Evolutionary conservation across 73 alveolate genomes (phyloP).

Genomic region (Paramecium sexaurelia): DNA sequence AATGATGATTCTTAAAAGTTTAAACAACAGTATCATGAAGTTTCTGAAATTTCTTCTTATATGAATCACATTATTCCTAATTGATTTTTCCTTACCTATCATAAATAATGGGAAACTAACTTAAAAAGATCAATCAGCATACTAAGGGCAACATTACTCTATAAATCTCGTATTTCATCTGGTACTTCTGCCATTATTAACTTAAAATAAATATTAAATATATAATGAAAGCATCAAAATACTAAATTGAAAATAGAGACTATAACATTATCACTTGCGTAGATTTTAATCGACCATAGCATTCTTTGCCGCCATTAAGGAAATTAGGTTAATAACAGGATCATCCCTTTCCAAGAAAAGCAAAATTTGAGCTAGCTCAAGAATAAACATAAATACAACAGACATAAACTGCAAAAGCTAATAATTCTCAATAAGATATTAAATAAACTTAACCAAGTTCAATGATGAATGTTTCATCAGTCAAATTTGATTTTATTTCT

Average conservation of each 20-base stretch:
- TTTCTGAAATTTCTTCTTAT: slow-evolving; percentile 66
- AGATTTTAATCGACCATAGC: background rate
- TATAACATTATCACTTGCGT: slow-evolving; percentile 49
- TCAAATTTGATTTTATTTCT: slow-evolving; percentile 43
- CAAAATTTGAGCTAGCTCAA: slow-evolving; percentile 24
- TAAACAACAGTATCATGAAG: slow-evolving; percentile 72
- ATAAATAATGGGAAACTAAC: background rate
- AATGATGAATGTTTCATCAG: slow-evolving; percentile 45
- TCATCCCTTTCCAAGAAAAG: slow-evolving; percentile 53
- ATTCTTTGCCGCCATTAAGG: slow-evolving; percentile 38
- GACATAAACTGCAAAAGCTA: background rate
- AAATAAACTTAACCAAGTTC: background rate
- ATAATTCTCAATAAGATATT: background rate
- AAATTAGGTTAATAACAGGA: slow-evolving; percentile 16
- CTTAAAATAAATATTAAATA: background rate
- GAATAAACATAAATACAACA: slow-evolving; percentile 29
- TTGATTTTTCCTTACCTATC: slow-evolving; percentile 57
- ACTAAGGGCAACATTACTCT: slow-evolving; percentile 68
- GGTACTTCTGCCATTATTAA: slow-evolving; percentile 30
- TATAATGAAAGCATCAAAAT: slow-evolving; percentile 48
- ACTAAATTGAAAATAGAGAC: slow-evolving; percentile 52
- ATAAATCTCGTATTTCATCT: slow-evolving; percentile 62
- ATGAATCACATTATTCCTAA: slow-evolving; percentile 69
- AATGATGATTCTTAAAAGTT: slow-evolving; percentile 70
- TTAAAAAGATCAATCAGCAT: slow-evolving; percentile 61